Percentiles rank a stretch among this genome's conserved stretches.
Evolutionary conservation across 805 yeast genomes (phyloP).

Genomic region (Candida germanica): DNA sequence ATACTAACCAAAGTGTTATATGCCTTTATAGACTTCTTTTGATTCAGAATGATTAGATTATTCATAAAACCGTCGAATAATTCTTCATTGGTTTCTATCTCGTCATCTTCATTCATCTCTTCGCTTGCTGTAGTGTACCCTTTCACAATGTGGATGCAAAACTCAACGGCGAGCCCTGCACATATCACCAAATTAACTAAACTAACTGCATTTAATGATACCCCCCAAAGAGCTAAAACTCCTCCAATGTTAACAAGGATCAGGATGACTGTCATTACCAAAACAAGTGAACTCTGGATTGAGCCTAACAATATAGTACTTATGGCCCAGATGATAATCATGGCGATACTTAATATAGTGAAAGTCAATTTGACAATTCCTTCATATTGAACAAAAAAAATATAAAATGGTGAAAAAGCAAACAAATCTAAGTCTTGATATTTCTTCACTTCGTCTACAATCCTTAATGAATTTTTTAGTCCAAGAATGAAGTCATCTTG

Average conservation of each 20-base stretch:
- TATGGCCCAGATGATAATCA: constrained; percentile 48
- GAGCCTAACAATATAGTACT: constrained; percentile 67
- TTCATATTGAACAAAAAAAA: constrained; percentile 86
- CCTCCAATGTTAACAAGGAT: constrained; percentile 77
- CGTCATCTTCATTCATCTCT: constrained; percentile 5
- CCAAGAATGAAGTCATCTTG: constrained; percentile 84
- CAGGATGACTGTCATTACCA: constrained; percentile 57
- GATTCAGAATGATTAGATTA: constrained; percentile 3
- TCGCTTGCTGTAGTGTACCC: constrained; percentile 51
- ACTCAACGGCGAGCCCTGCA: constrained; percentile 90
- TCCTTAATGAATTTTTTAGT: constrained; percentile 65
- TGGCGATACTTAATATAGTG: constrained; percentile 50
- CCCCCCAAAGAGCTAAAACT: constrained; percentile 67
- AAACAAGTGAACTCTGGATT: constrained; percentile 50
- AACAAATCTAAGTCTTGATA: constrained; percentile 53
- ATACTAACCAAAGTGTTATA: constrained; percentile 66
- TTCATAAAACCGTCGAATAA: constrained; percentile 13
- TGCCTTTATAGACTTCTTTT: constrained; percentile 28
- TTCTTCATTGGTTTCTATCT: constrained; percentile 5
- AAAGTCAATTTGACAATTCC: constrained; percentile 61
- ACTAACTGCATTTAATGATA: constrained; percentile 83
- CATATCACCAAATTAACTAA: constrained; percentile 90
- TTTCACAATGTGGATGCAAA: constrained; percentile 81
- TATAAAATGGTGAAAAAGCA: constrained; percentile 91
- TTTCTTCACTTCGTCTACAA: constrained; percentile 53